Conservation (phyloP, 2,329 filamentous ascomycete species). For the Alternaria gaisen region DNA sequence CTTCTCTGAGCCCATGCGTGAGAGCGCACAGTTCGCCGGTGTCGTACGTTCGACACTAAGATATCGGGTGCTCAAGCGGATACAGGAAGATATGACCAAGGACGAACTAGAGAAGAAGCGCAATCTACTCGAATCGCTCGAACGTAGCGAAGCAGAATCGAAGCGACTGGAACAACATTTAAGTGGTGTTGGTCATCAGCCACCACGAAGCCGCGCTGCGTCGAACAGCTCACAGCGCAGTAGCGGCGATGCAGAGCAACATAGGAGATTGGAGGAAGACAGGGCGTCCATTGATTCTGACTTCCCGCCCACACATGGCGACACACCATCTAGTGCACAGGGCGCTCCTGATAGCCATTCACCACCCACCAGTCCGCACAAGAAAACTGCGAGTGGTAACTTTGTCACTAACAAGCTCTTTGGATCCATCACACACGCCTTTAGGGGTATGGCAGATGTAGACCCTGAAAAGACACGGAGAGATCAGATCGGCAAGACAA, state of each 20-base stretch:
- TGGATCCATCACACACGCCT: conserved; percentile 91
- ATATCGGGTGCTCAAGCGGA: conserved; percentile 90
- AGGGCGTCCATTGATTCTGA: conserved; percentile 94
- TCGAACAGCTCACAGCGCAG: conserved; percentile 62
- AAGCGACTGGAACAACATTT: conserved; percentile 94
- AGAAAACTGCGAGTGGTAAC: conserved; percentile 79
- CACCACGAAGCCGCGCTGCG: conserved; percentile 73
- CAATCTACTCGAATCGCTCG: conserved; percentile 82
- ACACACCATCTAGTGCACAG: conserved; percentile 74
- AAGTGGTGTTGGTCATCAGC: conserved; percentile 72
- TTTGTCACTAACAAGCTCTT: conserved; percentile 95
- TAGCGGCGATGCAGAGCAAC: conserved; percentile 39
- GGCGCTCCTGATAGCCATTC: conserved; percentile 63
- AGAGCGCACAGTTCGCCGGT: conserved; percentile 95
- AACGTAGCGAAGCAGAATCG: conserved; percentile 91
- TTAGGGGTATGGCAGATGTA: conserved; percentile 94
- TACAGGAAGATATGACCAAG: conserved; percentile 96
- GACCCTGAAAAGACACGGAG: conserved; percentile 92
- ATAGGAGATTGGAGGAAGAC: conserved; percentile 69
- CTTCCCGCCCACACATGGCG: conserved; percentile 88
- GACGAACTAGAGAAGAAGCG: conserved; percentile 92
- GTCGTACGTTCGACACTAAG: conserved; percentile 88
- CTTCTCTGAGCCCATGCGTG: conserved; percentile 97
- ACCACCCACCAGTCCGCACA: conserved; percentile 62
- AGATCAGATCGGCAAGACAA: conserved; percentile 95